Percentiles rank a stretch among this genome's conserved stretches.
Conservation (phyloP, 805 yeast species). For the Candida andamanensis region DNA sequence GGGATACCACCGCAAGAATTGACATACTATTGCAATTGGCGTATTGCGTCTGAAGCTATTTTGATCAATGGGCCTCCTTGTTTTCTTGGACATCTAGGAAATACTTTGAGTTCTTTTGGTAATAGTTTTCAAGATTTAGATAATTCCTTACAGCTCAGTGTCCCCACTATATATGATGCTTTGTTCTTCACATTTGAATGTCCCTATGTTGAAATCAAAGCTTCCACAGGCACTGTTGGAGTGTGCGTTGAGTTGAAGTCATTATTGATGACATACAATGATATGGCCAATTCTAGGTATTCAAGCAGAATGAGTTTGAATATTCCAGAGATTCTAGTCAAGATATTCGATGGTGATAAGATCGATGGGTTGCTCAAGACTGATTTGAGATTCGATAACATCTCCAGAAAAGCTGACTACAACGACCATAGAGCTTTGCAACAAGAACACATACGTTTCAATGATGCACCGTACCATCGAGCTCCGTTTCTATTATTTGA, state of each 20-base stretch:
- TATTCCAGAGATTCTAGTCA: conserved; percentile 43
- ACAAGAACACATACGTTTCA: conserved; percentile 56
- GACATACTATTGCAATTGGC: conserved; percentile 90
- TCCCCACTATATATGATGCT: conserved; percentile 61
- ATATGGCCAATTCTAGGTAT: conserved; percentile 64
- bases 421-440: conserved; percentile 47
- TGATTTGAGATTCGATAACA: conserved; percentile 54
- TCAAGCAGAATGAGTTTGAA: conserved; percentile 48
- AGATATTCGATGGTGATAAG: conserved; percentile 15
- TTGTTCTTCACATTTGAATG: conserved; percentile 56
- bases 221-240: conserved; percentile 17
- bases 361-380: conserved; percentile 41
- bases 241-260: conserved; percentile 16
- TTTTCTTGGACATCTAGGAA: conserved; percentile 39
- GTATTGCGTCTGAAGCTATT: conserved; percentile 61
- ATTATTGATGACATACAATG: conserved; percentile 48
- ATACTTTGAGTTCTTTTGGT: conserved; percentile 44
- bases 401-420: conserved; percentile 49
- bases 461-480: conserved; percentile 84
- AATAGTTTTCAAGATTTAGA: conserved; percentile 72
- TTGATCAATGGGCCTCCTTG: conserved; percentile 45
- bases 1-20: conserved; percentile 89
- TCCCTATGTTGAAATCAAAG: conserved; percentile 39
- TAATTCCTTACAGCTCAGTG: conserved; percentile 58
- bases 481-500: conserved; percentile 63